A percentile compares a stretch with the other conserved stretches of the same genome.
Conservation (phyloP, 2,329 filamentous ascomycete species). For the Coniochaeta sp. region DNA sequence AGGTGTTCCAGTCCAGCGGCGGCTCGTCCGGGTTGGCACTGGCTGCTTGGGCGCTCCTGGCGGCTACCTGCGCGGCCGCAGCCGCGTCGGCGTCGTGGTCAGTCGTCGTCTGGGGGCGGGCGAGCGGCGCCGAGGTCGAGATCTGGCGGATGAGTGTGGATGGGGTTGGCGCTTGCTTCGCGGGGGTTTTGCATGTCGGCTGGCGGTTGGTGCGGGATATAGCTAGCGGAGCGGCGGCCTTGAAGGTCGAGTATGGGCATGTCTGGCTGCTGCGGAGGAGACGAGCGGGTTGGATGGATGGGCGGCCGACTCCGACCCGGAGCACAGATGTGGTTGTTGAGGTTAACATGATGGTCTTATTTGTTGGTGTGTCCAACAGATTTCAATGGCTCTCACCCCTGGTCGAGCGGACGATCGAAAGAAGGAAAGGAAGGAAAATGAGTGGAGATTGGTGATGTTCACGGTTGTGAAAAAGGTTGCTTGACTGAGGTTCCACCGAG, state of each 20-base stretch:
- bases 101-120: slow-evolving; percentile 11
- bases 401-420: not conserved
- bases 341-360: slow-evolving; percentile 17
- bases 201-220: slow-evolving; percentile 5
- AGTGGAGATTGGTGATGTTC: not conserved
- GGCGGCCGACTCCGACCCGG: slow-evolving; percentile 21
- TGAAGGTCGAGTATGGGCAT: slow-evolving; percentile 20
- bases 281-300: slow-evolving; percentile 18
- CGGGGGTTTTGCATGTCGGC: slow-evolving; percentile 4
- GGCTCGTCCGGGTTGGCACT: slow-evolving; percentile 21
- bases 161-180: slow-evolving; percentile 4
- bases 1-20: slow-evolving; percentile 79
- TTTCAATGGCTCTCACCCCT: not conserved
- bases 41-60: slow-evolving; percentile 13
- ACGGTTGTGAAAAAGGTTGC: not conserved
- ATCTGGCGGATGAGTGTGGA: slow-evolving; percentile 9
- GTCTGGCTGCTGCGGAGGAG: slow-evolving; percentile 14
- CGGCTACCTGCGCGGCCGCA: slow-evolving; percentile 13
- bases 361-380: not conserved
- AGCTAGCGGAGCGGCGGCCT: slow-evolving; percentile 13
- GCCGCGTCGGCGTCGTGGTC: slow-evolving; percentile 9
- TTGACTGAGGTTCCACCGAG: not conserved
- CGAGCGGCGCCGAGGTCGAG: slow-evolving; percentile 7
- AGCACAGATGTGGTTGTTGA: slow-evolving; percentile 22
- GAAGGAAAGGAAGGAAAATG: not conserved